These are phyloP conservation scores for Heliosperma pusillum DNA, from an alignment of 148 eudicot species.

Conservation along the genomic window DNA sequence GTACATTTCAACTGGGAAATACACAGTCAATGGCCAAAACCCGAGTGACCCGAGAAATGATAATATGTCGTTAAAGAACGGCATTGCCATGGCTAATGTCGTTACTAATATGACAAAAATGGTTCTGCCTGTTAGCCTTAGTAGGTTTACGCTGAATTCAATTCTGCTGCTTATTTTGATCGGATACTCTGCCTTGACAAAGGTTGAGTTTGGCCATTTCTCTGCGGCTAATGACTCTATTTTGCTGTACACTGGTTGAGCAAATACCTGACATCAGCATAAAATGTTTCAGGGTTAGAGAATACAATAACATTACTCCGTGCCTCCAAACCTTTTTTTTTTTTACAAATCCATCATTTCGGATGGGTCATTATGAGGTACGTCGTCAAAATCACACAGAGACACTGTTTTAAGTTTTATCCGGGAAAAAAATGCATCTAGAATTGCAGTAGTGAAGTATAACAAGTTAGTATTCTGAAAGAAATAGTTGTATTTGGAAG, in stretches of 20 bases:
- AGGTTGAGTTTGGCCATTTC: conserved; percentile 33
- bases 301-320: no score
- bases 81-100: conserved; percentile 38
- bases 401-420: no score
- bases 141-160: conserved; percentile 23
- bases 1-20: conserved; percentile 37
- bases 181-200: conserved; percentile 31
- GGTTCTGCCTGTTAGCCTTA: conserved; percentile 33
- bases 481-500: neutral
- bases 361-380: no score
- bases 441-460: no score
- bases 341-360: no score
- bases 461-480: neutral
- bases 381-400: no score
- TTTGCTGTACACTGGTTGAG: conserved; percentile 38
- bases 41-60: conserved; percentile 37
- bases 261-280: conserved; percentile 31
- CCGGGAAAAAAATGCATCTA: no score
- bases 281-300: neutral
- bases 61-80: conserved; percentile 41
- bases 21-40: conserved; percentile 39
- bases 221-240: conserved; percentile 27
- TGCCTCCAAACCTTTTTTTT: no score
- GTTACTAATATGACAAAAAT: conserved; percentile 29
- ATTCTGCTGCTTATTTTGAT: conserved; percentile 21